Evolutionary conservation across 2,329 filamentous ascomycete species (phyloP).

Genomic region (Ceratocystis variospora): DNA sequence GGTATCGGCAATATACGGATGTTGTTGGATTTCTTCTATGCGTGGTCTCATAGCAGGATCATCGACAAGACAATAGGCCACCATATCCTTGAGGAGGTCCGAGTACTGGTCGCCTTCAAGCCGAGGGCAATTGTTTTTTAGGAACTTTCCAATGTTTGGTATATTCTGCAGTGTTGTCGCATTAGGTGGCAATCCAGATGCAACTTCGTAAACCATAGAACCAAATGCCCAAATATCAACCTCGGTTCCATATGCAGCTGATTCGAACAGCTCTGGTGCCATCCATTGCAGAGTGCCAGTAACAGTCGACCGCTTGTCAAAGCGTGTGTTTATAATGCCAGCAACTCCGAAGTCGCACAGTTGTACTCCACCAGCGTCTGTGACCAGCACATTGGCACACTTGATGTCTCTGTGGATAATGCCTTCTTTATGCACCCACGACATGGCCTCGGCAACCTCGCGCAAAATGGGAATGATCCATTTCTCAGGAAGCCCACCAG

Average conservation of each 20-base stretch:
- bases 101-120: conserved; percentile 47
- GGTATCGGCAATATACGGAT: conserved; percentile 49
- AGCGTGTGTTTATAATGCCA: conserved; percentile 46
- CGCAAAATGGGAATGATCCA: conserved; percentile 39
- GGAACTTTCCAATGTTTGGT: conserved; percentile 31
- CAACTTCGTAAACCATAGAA: conserved; percentile 53
- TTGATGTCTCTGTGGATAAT: conserved; percentile 42
- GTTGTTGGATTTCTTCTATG: conserved; percentile 46
- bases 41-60: conserved; percentile 43
- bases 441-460: conserved; percentile 36
- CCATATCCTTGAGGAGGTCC: conserved; percentile 40
- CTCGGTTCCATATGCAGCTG: conserved; percentile 40
- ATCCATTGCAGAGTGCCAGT: conserved; percentile 57
- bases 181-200: conserved; percentile 48
- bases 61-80: conserved; percentile 47
- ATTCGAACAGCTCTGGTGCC: conserved; percentile 48
- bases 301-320: conserved; percentile 50
- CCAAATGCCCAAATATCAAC: conserved; percentile 58
- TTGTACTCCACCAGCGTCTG: conserved; percentile 49
- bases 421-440: conserved; percentile 37
- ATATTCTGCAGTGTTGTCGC: conserved; percentile 32
- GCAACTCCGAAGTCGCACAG: conserved; percentile 57
- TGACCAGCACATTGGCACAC: conserved; percentile 50
- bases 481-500: conserved; percentile 36
- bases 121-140: conserved; percentile 37